Percentiles rank a stretch among this genome's conserved stretches.
These are phyloP conservation scores for Skeletonema marinoi DNA, from an alignment of 108 stramenopile genomes.

Conservation along the genomic window DNA sequence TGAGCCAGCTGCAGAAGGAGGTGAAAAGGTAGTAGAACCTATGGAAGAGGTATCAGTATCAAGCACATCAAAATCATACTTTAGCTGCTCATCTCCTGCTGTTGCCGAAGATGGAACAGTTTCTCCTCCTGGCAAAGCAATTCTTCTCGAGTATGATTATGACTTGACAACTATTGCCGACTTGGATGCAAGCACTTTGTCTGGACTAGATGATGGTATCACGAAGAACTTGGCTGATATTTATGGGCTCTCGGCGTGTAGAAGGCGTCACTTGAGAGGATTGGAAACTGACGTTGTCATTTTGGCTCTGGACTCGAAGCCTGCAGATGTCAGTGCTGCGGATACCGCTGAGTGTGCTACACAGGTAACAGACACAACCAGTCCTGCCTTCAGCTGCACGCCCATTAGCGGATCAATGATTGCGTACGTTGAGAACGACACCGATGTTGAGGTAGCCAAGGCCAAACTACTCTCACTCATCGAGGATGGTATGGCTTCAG, in stretches of 20 bases:
- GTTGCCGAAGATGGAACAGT: not conserved
- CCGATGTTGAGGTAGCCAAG: not conserved
- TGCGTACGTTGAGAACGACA: not conserved
- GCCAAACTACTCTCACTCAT: conserved; percentile 1
- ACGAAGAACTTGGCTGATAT: conserved; percentile 4
- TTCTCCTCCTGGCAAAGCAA: not conserved
- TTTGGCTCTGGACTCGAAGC: conserved; percentile 9
- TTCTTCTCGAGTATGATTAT: conserved; percentile 19
- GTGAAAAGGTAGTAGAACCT: not conserved
- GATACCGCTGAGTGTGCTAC: not conserved
- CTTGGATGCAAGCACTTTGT: not conserved
- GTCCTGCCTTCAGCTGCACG: not conserved
- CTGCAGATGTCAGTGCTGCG: conserved; percentile 2
- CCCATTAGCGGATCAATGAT: conserved; percentile 19
- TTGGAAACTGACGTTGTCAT: not conserved
- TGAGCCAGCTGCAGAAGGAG: not conserved
- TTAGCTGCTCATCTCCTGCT: not conserved
- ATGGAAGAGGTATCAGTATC: not conserved
- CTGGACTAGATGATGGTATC: conserved; percentile 1
- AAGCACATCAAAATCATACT: not conserved
- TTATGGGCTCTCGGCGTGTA: conserved; percentile 6
- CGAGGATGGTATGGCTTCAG: conserved; percentile 10
- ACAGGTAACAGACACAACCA: not conserved
- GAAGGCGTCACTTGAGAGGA: conserved; percentile 3
- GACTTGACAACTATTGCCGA: not conserved